A percentile compares a stretch with the other conserved stretches of the same genome.
phyloP scores from a whole-genome alignment of 176 grass and related monocot species.

The Rhynchospora tenuis region DNA sequence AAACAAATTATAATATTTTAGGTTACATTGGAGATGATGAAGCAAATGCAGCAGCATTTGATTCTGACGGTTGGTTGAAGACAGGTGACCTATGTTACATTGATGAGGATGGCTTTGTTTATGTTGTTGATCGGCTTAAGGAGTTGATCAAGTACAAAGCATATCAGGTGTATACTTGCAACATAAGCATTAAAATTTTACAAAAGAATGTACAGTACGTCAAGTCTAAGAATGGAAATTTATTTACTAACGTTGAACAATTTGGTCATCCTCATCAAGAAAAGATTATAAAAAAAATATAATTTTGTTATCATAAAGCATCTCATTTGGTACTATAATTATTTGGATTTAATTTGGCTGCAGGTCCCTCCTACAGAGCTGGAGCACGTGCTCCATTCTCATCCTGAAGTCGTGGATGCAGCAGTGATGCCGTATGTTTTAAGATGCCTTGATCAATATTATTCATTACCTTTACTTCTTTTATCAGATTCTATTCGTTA shows the following conservation, averaged over 20 bases:
- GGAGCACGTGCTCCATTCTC: constrained; percentile 55
- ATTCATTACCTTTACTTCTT: not conserved
- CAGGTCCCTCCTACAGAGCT: constrained; percentile 79
- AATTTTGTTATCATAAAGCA: not conserved
- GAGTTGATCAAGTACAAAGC: constrained; percentile 93
- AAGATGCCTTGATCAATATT: not conserved
- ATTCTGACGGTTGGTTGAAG: constrained; percentile 69
- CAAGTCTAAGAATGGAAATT: not conserved
- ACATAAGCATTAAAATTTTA: not conserved
- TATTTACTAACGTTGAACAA: not conserved
- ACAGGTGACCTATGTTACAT: constrained; percentile 78
- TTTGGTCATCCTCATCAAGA: not conserved
- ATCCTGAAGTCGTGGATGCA: constrained; percentile 49
- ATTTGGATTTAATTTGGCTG: constrained; percentile 20
- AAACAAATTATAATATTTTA: constrained; percentile 9
- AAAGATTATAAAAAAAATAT: too few relatives aligned
- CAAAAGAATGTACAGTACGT: not conserved
- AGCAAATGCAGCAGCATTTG: constrained; percentile 47
- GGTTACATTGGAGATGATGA: constrained; percentile 65
- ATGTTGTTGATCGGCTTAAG: constrained; percentile 60
- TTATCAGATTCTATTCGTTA: too few relatives aligned
- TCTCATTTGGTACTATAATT: not conserved
- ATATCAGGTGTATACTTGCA: constrained; percentile 55
- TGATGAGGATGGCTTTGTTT: constrained; percentile 57
- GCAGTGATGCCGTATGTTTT: constrained; percentile 71